Evolutionary conservation across 2,329 filamentous ascomycete species (phyloP), one percentile per base, ranked within the genome.

Genomic region (Fusarium dimerum): DNA sequence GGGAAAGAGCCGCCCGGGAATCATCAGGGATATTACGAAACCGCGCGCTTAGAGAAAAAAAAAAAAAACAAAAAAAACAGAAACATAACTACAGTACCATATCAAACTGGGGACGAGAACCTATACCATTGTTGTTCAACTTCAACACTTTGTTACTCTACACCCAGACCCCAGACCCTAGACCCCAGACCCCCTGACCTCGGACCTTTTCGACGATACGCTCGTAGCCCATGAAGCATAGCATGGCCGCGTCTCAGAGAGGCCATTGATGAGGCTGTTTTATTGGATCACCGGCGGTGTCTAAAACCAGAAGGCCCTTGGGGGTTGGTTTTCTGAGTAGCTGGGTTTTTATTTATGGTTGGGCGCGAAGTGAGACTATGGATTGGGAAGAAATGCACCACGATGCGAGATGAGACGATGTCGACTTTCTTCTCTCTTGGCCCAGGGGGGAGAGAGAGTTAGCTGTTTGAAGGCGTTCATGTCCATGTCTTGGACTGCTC

Each of bases 361-460:
- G 62, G 61, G 62, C 62, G 62, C 60, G 48, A 64, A 50, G 55
- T 59, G 62, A 65, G 60, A 64, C 62, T 50, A 36, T 51, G 51
- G 56, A 59, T 54, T 65, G 57, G 51, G 52, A 44, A 47, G 39
- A 36, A 49, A 13, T 40, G 16, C 18, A 45, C 40, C 29, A 26
- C n/a, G n/a, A n/a, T 48, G 17, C 34, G 29, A 29, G 20, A 50
- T 43, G 43, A 54, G 45, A 45, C 48, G 49, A 54, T 52, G 48
- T 54, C n/a, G n/a, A n/a, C 20, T 26, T 26, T 7, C 20, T 26
- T 26, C 20, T 7, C 7, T 26, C 20, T 26, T 26, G 20, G 20
- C 4, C 20, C 20, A 26, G 20, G 20, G 20, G 20, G 20, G 20
- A 26, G 20, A 26, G 20, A 26, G 20, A 26, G 20, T 7, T 26